Percentiles rank a stretch among this genome's conserved stretches.
Conservation (phyloP, 1,284 basidiomycete genomes). For the Mycena sp. region DNA sequence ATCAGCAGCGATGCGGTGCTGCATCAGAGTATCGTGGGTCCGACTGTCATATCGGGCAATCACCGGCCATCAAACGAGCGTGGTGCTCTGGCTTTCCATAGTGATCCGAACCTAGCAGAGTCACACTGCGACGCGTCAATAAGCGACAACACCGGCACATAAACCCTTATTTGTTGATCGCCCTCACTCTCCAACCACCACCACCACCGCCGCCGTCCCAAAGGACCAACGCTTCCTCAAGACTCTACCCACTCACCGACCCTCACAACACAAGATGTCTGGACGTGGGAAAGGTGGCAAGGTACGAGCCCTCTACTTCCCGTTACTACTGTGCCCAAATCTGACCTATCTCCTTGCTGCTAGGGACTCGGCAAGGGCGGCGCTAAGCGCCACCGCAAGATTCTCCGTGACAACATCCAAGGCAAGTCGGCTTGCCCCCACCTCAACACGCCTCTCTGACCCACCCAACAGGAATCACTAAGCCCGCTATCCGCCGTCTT, state of each 20-base stretch:
- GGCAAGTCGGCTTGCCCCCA: conserved; percentile 42
- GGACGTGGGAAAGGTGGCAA: conserved; percentile 81
- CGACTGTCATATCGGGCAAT: no score
- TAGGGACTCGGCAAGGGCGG: conserved; percentile 77
- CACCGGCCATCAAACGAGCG: no score
- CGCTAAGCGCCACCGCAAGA: conserved; percentile 80
- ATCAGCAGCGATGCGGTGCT: no score
- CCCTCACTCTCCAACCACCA: conserved; percentile 21
- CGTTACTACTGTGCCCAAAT: no score
- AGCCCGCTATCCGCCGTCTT: conserved; percentile 87
- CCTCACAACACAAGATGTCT: conserved; percentile 60
- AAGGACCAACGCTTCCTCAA: conserved; percentile 16
- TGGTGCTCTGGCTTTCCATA: no score
- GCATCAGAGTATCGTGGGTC: no score
- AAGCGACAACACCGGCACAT: no score
- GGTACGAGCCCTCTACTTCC: conserved; percentile 41
- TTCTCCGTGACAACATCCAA: conserved; percentile 81
- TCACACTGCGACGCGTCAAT: no score
- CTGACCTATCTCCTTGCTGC: conserved; percentile 36
- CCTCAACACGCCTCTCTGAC: not conserved
- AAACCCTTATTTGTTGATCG: no score
- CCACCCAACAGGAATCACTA: conserved; percentile 69
- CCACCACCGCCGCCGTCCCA: not conserved
- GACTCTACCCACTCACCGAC: conserved; percentile 6
- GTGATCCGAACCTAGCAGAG: no score